These are phyloP conservation scores for Francoa sonchifolia DNA, from an alignment of 441 rosid species.

Conservation along the genomic window DNA sequence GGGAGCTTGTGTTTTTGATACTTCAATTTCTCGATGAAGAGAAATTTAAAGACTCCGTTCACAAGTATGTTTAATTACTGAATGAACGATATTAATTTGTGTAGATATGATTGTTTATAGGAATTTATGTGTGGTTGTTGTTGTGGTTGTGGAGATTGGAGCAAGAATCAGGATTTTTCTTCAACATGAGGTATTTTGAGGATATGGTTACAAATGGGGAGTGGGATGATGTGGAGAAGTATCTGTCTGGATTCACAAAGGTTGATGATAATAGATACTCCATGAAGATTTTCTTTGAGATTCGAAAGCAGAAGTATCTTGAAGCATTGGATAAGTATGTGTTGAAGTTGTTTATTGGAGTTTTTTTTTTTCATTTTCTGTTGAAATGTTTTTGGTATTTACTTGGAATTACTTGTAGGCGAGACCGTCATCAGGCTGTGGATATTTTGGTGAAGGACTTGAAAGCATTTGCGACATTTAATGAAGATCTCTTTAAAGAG, in stretches of 20 bases:
- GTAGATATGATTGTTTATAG: not conserved
- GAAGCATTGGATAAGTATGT: conserved; percentile 73
- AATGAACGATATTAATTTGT: not conserved
- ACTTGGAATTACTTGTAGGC: conserved; percentile 24
- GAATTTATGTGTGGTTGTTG: conserved; percentile 5
- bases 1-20: conserved; percentile 71
- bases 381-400: not conserved
- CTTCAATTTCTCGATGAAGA: conserved; percentile 82
- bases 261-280: conserved; percentile 77
- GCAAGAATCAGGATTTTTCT: conserved; percentile 74
- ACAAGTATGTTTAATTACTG: conserved; percentile 29
- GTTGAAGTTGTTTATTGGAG: not conserved
- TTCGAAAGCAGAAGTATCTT: conserved; percentile 73
- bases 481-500: conserved; percentile 75
- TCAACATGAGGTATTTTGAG: conserved; percentile 66
- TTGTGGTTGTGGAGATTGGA: conserved; percentile 34
- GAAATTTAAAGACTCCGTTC: conserved; percentile 64
- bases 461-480: conserved; percentile 62
- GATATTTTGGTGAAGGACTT: conserved; percentile 71
- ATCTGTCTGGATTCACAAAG: conserved; percentile 69
- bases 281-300: conserved; percentile 78
- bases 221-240: conserved; percentile 86
- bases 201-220: conserved; percentile 77
- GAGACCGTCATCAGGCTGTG: conserved; percentile 62
- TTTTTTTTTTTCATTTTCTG: not conserved